A percentile compares a stretch with the other conserved stretches of the same genome.
Conservation (phyloP, 305 asterid genomes). For the Withania somnifera region DNA sequence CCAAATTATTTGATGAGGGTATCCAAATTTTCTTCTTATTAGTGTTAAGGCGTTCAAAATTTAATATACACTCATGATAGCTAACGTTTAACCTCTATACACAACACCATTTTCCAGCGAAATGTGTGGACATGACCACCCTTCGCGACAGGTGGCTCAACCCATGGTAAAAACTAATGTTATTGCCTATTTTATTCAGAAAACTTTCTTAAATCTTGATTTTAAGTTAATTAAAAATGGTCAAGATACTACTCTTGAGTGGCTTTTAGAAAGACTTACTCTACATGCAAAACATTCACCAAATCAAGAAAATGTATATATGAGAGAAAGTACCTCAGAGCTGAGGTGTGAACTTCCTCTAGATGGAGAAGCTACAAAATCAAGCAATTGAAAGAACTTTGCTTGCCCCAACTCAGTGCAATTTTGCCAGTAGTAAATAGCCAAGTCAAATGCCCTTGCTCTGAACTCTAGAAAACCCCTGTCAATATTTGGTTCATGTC, state of each 20-base stretch:
- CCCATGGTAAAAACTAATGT: too few species aligned
- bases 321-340: slow-evolving; percentile 25
- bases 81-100: too few species aligned
- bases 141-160: too few species aligned
- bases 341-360: slow-evolving; percentile 21
- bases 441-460: slow-evolving; percentile 65
- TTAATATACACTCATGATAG: too few species aligned
- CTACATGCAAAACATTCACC: not conserved
- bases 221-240: not conserved
- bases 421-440: slow-evolving; percentile 69
- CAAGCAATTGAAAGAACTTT: slow-evolving; percentile 50
- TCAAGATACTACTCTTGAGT: not conserved
- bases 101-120: too few species aligned
- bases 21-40: too few species aligned
- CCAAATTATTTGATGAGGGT: too few species aligned
- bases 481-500: slow-evolving; percentile 58
- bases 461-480: slow-evolving; percentile 44
- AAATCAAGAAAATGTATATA: not conserved
- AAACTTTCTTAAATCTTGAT: too few species aligned
- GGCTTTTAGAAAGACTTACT: not conserved
- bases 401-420: slow-evolving; percentile 70
- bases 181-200: too few species aligned
- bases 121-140: too few species aligned
- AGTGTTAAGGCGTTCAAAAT: too few species aligned
- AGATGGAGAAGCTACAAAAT: slow-evolving; percentile 28